These are phyloP conservation scores for Gymnopus androsaceus DNA, from an alignment of 1,284 basidiomycete species.

Conservation along the genomic window DNA sequence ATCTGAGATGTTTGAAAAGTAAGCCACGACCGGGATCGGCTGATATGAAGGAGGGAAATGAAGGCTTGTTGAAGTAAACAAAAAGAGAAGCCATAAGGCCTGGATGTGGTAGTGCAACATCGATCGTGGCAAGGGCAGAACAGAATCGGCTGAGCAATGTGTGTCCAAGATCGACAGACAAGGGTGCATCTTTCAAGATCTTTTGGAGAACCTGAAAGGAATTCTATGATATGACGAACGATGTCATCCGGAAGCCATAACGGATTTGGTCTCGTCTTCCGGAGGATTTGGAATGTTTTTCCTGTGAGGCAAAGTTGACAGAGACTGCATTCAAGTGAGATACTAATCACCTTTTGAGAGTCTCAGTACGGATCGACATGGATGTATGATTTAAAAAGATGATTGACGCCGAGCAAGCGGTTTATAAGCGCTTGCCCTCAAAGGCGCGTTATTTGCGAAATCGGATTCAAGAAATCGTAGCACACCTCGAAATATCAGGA, in stretches of 20 bases:
- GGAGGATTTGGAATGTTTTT: not conserved
- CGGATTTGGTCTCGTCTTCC: not conserved
- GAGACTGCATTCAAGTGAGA: no score
- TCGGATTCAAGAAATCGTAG: no score
- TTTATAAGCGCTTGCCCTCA: no score
- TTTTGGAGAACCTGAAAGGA: not conserved
- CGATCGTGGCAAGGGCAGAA: not conserved
- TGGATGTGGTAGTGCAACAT: not conserved
- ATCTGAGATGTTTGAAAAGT: constrained; percentile 7
- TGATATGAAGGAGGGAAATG: not conserved
- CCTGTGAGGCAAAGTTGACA: no score
- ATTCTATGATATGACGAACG: not conserved
- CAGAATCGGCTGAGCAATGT: constrained; percentile 2
- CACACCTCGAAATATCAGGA: no score
- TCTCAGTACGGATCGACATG: no score
- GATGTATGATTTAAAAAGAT: no score
- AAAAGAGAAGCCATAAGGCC: not conserved
- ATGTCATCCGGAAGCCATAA: constrained; percentile 7
- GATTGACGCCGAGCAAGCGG: no score
- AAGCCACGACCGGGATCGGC: not conserved
- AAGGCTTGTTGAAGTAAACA: not conserved
- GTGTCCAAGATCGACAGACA: not conserved
- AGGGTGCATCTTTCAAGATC: not conserved
- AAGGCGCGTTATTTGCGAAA: no score
- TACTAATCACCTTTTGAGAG: no score